A percentile compares a stretch with the other conserved stretches of the same genome.
Evolutionary conservation across 495 filamentous ascomycete species (phyloP).

Genomic region (Xylaria longipes): DNA sequence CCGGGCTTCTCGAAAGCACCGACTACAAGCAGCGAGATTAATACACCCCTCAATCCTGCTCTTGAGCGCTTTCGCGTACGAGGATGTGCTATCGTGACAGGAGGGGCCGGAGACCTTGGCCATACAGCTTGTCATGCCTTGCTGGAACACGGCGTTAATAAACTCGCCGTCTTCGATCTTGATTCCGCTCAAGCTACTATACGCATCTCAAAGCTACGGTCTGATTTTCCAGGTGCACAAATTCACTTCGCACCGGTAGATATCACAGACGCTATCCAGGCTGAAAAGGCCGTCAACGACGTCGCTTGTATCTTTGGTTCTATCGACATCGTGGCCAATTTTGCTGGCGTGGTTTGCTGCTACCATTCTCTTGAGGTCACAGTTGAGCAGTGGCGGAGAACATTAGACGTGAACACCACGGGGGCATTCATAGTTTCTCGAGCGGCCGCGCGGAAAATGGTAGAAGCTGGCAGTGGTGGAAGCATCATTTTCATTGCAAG

Average conservation of each 20-base stretch:
- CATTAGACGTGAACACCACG: slow-evolving; percentile 67
- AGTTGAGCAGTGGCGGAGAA: slow-evolving; percentile 56
- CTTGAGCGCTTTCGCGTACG: neutral
- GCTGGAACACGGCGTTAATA: neutral
- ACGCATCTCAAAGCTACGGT: neutral
- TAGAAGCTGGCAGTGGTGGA: slow-evolving; percentile 53
- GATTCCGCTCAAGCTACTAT: neutral
- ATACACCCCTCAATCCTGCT: neutral
- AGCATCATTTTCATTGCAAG: slow-evolving; percentile 68
- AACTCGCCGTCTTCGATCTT: neutral
- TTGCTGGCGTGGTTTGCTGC: slow-evolving; percentile 68
- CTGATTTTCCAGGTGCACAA: neutral
- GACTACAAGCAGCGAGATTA: neutral
- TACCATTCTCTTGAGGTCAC: slow-evolving; percentile 59
- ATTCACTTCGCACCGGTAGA: neutral
- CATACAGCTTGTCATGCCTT: neutral
- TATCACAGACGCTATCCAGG: neutral
- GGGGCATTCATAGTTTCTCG: slow-evolving; percentile 71
- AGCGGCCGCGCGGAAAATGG: slow-evolving; percentile 60
- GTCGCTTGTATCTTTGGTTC: slow-evolving; percentile 40
- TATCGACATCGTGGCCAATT: slow-evolving; percentile 61
- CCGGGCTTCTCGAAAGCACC: neutral
- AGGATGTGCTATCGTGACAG: neutral
- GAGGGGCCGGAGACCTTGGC: neutral
- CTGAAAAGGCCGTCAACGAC: neutral